phyloP scores from a whole-genome alignment of 2,329 filamentous ascomycete genomes.

The Phyllosticta citriasiana region DNA sequence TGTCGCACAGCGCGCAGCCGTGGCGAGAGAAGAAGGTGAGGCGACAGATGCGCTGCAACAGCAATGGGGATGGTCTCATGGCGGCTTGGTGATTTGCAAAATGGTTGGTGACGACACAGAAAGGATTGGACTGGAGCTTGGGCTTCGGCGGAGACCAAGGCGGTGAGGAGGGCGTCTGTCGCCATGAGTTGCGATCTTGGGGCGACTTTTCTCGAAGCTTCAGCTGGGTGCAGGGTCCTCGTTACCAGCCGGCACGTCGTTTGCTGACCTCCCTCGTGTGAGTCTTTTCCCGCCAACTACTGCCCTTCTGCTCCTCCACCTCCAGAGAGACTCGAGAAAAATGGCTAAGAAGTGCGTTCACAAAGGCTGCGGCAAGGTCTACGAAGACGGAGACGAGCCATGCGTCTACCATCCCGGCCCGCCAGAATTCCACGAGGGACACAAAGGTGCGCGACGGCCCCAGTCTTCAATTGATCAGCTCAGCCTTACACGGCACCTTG shows the following conservation, averaged over 20 bases:
- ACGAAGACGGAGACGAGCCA: conserved; percentile 62
- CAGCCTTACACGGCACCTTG: background rate
- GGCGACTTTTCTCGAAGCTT: background rate
- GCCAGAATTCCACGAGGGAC: conserved; percentile 88
- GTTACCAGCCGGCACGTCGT: background rate
- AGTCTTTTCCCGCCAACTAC: background rate
- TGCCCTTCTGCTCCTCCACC: background rate
- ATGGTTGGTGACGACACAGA: background rate
- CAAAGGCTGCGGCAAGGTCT: conserved; percentile 87
- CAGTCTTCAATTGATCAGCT: background rate
- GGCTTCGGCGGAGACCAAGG: background rate
- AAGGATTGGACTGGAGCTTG: too few relatives aligned
- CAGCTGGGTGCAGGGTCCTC: background rate
- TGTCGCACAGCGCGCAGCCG: conserved; percentile 60
- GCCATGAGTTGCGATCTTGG: background rate
- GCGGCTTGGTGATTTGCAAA: background rate
- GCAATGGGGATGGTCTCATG: conserved; percentile 17
- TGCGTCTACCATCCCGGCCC: conserved; percentile 91
- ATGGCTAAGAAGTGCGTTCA: conserved; percentile 89
- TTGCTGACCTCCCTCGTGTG: background rate
- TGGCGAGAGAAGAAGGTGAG: conserved; percentile 68
- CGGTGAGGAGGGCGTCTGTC: background rate
- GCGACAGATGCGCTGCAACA: conserved; percentile 33
- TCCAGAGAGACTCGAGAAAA: background rate
- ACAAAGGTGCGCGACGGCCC: conserved; percentile 63